Base-by-base conservation (phyloP, 2,329 filamentous ascomycete species). In the Tolypocladium pustulatum region DNA sequence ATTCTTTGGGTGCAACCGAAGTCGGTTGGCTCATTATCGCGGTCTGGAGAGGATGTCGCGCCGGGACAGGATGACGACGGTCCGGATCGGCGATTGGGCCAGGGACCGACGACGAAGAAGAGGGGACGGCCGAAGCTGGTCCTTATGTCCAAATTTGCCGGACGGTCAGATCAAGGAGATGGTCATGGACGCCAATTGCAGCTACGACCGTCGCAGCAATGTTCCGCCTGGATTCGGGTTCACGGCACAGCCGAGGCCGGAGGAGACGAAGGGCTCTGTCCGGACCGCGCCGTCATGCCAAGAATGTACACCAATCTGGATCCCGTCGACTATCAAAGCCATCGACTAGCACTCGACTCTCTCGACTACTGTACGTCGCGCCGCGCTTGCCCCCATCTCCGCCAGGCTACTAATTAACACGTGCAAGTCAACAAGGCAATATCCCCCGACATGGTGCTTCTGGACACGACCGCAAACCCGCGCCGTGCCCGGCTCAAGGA, bases 41-140 rank as follows among this genome's bases (percentile, higher is more conserved):
- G 12, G 17, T 7, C 17, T 17, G 4, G 8, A 7, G 1, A 17
- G 38, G 17, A 34, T 20, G 36, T 30, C 32, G 13, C n/a, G 3
- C 30, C 17, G 32, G 25, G 30, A 54, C 34, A 36, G 38, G 38
- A 41, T 40, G 53, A 25, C 20, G 53, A 22, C 34, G 17, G 27
- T 17, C 30, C 22, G 34, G 30, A 7, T 17, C 51, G 32, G 32
- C 32, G 32, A 9, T 34, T 9, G 5, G 32, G 32, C 32, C 32
- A 34, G 9, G 32, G 32, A 9, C 32, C 32, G 32, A 34, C 22
- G 34, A 30, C n/a, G 8, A 61, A 46, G 55, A 61, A 55, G 36
- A 60, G 32, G 15, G 61, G 61, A 32, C 54, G 58, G 10, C 61
- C 61, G 12, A 60, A 60, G 58, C 57, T 63, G 52, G 61, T 63